Base-by-base conservation (phyloP, 208 protist genomes). In the Acanthamoeba quina region DNA sequence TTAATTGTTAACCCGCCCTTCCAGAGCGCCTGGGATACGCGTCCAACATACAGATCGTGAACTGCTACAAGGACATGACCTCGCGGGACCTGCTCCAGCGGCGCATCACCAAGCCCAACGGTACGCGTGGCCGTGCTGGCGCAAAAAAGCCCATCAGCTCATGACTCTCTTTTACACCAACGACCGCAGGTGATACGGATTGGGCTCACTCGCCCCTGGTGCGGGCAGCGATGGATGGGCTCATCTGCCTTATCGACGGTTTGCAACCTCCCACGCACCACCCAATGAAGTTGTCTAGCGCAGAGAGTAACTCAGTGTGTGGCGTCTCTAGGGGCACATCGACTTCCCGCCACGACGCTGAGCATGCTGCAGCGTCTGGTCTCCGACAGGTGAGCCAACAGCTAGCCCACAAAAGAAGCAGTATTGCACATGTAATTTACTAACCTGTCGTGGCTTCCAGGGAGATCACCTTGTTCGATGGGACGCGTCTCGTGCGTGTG, bases 21-120 rank as follows among this genome's bases (percentile, higher is more conserved):
- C 6, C 60, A 85, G 72, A 85, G n/a, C 19, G 90, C 2, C 44
- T 94, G 64, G 60, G 64, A 64, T 90, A 90, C 47, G 26, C 66
- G 37, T 58, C 54, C 56, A 94, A 85, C 47, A 17, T 94, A 13
- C 82, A 94, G 64, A 80, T 54, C 17, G 64, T 99, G 95, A 97
- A 98, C 95, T 95, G 98, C 24, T 99, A 98, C 96, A 96, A 97
- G 26, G 98, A 99, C 94, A 99, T 99, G 98, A 98, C 98, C 34
- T 96, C 97, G 78, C 97, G 98, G 49, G 99, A 99, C 86, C 96
- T 99, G 52, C 98, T 99, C 34, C 98, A 99, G 96, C 96, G 98
- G 54, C 97, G 99, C 92, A 97, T 96, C 62, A 99, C 98, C 31
- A 54, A 92, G 19, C 47, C 37, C 13, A 94, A 94, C 37, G 93